Conservation (phyloP, 805 yeast species). For the Yamadazyma paraphyllophila region DNA sequence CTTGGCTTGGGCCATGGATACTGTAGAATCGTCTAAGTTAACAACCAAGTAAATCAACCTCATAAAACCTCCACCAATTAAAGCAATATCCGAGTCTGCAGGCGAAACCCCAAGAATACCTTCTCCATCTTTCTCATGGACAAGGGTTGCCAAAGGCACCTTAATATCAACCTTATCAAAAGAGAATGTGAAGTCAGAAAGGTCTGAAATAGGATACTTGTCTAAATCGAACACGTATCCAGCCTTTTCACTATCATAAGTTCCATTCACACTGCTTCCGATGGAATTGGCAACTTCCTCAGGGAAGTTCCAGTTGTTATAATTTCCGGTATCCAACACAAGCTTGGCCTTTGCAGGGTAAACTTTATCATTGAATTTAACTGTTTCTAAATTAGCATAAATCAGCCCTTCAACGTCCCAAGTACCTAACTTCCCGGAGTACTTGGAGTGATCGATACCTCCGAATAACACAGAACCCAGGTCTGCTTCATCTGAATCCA, state of each 20-base stretch:
- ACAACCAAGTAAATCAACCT: conserved; percentile 62
- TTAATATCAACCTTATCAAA: conserved; percentile 8
- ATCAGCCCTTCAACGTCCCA: conserved; percentile 12
- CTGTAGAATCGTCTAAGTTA: conserved; percentile 54
- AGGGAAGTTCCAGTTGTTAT: conserved; percentile 13
- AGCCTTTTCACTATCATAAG: conserved; percentile 9
- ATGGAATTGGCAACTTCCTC: conserved; percentile 7
- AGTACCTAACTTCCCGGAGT: conserved; percentile 5
- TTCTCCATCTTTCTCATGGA: conserved; percentile 3
- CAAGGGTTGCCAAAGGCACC: conserved; percentile 16
- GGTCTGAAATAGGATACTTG: conserved; percentile 8
- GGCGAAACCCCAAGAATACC: conserved; percentile 4
- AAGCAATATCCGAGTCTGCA: not conserved
- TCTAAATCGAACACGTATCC: conserved; percentile 10
- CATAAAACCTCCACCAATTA: conserved; percentile 58
- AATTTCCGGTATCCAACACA: conserved; percentile 20
- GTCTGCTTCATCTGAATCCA: conserved; percentile 21
- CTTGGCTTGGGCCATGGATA: conserved; percentile 47
- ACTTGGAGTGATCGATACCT: conserved; percentile 28
- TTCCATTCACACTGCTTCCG: conserved; percentile 8
- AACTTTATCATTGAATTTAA: conserved; percentile 1
- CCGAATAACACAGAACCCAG: conserved; percentile 31
- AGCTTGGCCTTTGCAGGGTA: conserved; percentile 2
- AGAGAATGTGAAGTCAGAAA: conserved; percentile 11
- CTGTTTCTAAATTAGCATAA: conserved; percentile 15